Evolutionary conservation across 2,329 filamentous ascomycete species (phyloP).

Genomic region (Fusarium newnesense): DNA sequence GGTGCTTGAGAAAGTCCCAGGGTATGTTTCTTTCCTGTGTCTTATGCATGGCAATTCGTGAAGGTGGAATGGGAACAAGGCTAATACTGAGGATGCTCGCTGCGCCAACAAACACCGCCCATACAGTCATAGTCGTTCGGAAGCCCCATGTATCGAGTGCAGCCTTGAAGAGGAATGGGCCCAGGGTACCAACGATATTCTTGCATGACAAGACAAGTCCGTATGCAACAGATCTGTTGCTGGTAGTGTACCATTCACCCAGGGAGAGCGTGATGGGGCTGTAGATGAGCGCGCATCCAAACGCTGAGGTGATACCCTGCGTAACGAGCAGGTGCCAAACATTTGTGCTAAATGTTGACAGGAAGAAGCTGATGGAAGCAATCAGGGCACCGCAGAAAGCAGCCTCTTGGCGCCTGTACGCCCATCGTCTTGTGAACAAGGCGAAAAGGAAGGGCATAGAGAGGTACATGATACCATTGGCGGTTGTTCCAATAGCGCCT

Average conservation of each 20-base stretch:
- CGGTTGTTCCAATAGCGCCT: neutral
- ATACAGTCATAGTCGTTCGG: neutral
- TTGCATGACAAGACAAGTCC: neutral
- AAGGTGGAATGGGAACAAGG: neutral
- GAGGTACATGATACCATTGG: constrained; percentile 5
- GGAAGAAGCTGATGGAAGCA: neutral
- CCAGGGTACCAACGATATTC: neutral
- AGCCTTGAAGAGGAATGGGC: neutral
- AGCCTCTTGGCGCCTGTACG: neutral
- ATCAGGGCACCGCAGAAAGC: neutral
- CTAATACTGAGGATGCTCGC: neutral
- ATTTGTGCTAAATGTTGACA: neutral
- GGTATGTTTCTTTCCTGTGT: neutral
- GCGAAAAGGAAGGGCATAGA: constrained; percentile 5
- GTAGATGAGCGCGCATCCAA: neutral
- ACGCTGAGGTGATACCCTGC: neutral
- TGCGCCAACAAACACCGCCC: neutral
- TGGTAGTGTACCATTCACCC: neutral
- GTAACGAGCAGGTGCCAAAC: neutral
- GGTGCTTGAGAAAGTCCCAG: neutral
- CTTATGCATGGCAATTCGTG: neutral
- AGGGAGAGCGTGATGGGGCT: neutral
- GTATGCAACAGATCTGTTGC: neutral
- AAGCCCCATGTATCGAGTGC: neutral
- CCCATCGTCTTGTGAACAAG: neutral